Evolutionary conservation across 2,329 filamentous ascomycete species (phyloP).

Genomic region (Coniochaeta sp.): DNA sequence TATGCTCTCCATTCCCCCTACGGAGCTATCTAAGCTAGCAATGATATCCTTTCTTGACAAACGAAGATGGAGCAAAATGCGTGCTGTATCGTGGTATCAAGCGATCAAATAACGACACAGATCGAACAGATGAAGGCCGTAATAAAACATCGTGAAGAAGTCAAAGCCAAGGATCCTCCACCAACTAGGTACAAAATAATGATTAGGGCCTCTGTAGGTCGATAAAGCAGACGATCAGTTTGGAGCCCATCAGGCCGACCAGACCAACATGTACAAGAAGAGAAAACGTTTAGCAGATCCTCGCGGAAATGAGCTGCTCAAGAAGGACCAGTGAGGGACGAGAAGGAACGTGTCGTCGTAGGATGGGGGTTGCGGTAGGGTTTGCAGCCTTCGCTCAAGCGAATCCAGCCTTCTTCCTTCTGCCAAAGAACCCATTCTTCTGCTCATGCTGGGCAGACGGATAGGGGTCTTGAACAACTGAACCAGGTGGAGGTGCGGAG

Average conservation of each 20-base stretch:
- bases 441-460: slow-evolving; percentile 27
- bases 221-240: background rate
- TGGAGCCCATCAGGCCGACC: background rate
- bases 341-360: background rate
- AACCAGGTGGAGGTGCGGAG: slow-evolving; percentile 52
- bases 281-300: background rate
- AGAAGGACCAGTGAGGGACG: background rate
- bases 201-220: background rate
- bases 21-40: no score
- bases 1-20: no score
- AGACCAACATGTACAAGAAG: background rate
- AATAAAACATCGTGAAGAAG: background rate
- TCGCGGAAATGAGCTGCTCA: background rate
- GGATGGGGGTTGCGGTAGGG: background rate
- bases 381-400: background rate
- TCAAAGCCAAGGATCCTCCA: background rate
- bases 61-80: background rate
- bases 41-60: no score
- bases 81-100: slow-evolving; percentile 1
- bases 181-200: background rate
- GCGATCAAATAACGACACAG: background rate
- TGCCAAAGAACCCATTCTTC: slow-evolving; percentile 34
- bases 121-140: background rate
- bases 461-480: slow-evolving; percentile 18
- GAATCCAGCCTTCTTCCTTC: slow-evolving; percentile 38